Conservation (phyloP, 73 alveolate genomes). For the Paramecium primaurelia region DNA sequence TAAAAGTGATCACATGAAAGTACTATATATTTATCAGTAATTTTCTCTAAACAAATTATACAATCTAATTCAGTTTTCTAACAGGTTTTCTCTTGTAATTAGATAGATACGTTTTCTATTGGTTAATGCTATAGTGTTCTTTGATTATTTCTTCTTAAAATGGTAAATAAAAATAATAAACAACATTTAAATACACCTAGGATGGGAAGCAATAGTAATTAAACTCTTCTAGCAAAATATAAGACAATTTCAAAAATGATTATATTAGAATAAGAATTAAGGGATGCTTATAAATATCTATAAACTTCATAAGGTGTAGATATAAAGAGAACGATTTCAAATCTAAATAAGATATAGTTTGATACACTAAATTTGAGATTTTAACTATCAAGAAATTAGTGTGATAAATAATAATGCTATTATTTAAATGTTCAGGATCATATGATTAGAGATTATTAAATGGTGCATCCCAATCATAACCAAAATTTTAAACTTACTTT, state of each 20-base stretch:
- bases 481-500: background rate
- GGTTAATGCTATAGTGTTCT: background rate
- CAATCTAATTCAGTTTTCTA: background rate
- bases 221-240: background rate
- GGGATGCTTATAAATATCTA: background rate
- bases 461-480: background rate
- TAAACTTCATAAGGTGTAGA: background rate
- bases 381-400: background rate
- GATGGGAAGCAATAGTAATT: background rate
- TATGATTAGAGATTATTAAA: background rate
- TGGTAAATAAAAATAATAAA: background rate
- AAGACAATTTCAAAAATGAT: background rate
- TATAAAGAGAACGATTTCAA: background rate
- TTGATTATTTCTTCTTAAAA: background rate
- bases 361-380: background rate
- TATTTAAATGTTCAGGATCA: background rate
- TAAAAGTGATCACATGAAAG: constrained; percentile 48
- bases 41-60: constrained; percentile 40
- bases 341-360: background rate
- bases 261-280: background rate
- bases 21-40: background rate
- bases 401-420: background rate
- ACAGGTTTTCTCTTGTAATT: background rate
- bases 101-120: background rate
- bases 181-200: background rate